Conservation (phyloP, 192 early-diverging fungal species). For the Gamsiella multidivaricata region DNA sequence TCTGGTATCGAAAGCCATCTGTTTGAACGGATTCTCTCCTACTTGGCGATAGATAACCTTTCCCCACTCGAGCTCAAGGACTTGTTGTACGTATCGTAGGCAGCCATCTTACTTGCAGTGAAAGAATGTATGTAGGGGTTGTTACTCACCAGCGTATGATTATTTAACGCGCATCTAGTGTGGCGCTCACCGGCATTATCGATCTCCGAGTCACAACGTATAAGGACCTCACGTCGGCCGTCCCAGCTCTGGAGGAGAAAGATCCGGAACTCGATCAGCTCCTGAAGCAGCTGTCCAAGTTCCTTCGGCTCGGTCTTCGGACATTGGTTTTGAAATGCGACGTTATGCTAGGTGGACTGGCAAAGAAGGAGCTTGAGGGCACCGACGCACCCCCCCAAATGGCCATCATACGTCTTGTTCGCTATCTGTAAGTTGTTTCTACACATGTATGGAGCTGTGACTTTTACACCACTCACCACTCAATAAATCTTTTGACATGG, state of each 20-base stretch:
- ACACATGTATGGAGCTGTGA: too few relatives aligned
- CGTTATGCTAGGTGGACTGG: background rate
- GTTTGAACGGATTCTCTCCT: background rate
- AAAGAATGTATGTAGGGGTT: background rate
- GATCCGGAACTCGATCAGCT: background rate
- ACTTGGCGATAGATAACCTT: background rate
- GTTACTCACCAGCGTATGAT: background rate
- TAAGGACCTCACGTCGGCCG: background rate
- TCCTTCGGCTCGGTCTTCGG: background rate
- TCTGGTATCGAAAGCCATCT: background rate
- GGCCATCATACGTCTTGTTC: background rate
- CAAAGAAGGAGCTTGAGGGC: background rate
- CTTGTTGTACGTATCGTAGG: background rate
- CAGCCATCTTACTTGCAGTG: background rate
- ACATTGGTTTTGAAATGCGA: conserved; percentile 5
- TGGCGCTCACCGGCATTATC: background rate
- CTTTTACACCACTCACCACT: too few relatives aligned
- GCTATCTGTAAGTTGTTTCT: background rate
- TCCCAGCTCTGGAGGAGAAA: background rate
- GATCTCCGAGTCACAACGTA: background rate
- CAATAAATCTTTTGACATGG: too few relatives aligned
- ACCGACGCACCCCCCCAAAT: background rate
- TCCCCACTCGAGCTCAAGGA: background rate
- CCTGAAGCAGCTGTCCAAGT: background rate
- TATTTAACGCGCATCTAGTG: background rate